phyloP scores from a whole-genome alignment of 148 eudicot genomes.

The Linanthus parryae region DNA sequence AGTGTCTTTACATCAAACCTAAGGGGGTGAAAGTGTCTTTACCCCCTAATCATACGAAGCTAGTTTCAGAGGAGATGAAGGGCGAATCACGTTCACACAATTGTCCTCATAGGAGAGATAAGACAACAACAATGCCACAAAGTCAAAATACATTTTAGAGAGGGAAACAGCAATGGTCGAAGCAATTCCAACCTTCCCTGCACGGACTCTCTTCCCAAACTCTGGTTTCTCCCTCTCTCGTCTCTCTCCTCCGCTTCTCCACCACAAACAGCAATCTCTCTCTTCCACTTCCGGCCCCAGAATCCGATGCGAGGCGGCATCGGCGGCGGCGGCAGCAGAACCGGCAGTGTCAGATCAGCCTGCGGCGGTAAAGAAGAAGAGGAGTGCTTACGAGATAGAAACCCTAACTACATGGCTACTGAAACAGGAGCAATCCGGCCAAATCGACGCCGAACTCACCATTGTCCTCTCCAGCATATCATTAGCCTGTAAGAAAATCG shows the following conservation, averaged over 20 bases:
- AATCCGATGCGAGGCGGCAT: conserved; percentile 11
- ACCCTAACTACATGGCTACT: conserved; percentile 37
- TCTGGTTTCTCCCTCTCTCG: conserved; percentile 8
- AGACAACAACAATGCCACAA: conserved; percentile 3
- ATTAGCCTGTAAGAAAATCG: conserved; percentile 39
- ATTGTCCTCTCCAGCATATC: conserved; percentile 33
- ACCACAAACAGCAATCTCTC: no score
- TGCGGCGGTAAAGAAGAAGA: conserved; percentile 7
- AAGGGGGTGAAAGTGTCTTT: no score
- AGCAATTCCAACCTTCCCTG: conserved; percentile 15
- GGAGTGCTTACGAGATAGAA: conserved; percentile 25
- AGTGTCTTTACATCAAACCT: no score
- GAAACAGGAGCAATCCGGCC: conserved; percentile 32
- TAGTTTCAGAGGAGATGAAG: no score
- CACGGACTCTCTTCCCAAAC: conserved; percentile 6
- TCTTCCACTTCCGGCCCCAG: conserved; percentile 3
- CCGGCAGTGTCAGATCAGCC: not conserved
- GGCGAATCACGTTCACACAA: conserved; percentile 24
- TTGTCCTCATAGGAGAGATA: conserved; percentile 12
- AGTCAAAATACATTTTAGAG: not conserved
- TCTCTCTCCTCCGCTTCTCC: conserved; percentile 8
- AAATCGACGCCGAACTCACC: conserved; percentile 35
- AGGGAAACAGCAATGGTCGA: conserved; percentile 14
- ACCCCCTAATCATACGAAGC: no score
- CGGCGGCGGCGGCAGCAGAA: not conserved